These are phyloP conservation scores for Pouteria campechiana DNA, from an alignment of 179 eudicot genomes.

Conservation along the genomic window DNA sequence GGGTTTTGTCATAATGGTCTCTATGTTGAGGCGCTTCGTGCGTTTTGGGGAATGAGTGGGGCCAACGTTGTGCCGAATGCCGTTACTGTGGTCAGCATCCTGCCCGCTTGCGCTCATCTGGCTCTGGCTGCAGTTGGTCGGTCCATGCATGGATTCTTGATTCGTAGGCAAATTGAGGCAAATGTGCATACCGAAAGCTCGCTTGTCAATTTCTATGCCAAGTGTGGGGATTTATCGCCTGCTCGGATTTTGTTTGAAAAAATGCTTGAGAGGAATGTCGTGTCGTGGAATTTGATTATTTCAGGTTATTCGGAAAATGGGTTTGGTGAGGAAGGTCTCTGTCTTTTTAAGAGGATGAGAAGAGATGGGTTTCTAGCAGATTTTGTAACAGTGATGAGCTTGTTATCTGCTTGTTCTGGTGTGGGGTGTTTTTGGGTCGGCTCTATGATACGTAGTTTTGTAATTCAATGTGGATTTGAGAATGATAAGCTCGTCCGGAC, in stretches of 20 bases:
- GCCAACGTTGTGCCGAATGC: slow-evolving; percentile 19
- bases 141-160: slow-evolving; percentile 29
- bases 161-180: slow-evolving; percentile 9
- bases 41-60: slow-evolving; percentile 14
- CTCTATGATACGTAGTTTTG: slow-evolving; percentile 14
- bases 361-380: slow-evolving; percentile 17
- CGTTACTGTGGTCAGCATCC: slow-evolving; percentile 18
- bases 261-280: slow-evolving; percentile 23
- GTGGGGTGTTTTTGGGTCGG: slow-evolving; percentile 4
- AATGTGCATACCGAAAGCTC: slow-evolving; percentile 25
- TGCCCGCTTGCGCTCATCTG: slow-evolving; percentile 21
- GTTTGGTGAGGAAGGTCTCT: slow-evolving; percentile 14
- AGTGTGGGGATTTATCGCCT: slow-evolving; percentile 10
- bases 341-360: slow-evolving; percentile 20
- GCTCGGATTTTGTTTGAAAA: slow-evolving; percentile 27
- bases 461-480: slow-evolving; percentile 14
- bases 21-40: slow-evolving; percentile 12
- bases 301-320: slow-evolving; percentile 23
- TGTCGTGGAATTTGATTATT: slow-evolving; percentile 36
- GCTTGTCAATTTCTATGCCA: slow-evolving; percentile 26
- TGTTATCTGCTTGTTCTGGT: slow-evolving; percentile 17
- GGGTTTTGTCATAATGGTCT: slow-evolving; percentile 16
- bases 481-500: slow-evolving; percentile 24
- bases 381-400: slow-evolving; percentile 26
- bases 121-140: slow-evolving; percentile 19